Base-by-base conservation (phyloP, 768 basidiomycete species). In the Termitomyces bulborhizus region DNA sequence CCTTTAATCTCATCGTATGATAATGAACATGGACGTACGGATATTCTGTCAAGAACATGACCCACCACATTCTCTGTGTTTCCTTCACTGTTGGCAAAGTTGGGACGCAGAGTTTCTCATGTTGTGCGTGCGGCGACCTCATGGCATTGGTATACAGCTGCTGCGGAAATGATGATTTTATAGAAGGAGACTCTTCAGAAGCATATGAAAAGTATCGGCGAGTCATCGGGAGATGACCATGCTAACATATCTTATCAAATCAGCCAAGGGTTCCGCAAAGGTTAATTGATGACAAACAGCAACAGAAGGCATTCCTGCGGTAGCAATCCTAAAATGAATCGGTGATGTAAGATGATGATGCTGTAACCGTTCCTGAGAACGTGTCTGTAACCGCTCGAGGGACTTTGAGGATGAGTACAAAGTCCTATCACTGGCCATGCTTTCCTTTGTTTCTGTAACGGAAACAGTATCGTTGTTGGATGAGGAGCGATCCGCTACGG, bases 21-120 rank as follows among this genome's bases (percentile, higher is more conserved):
- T 42, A 37, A 8, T 26, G 6, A 15, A 7, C 6, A 29, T n/a
- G 5, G 6, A 67, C 74, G 63, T 46, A 76, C 79, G 69, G 60
- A 55, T 74, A 74, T 6, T 63, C 60, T 42, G 63, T 59, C 43
- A 75, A 58, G 49, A 80, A 75, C 36, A 59, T 65, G 29, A 70
- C 68, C 79, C 79, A 81, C 76, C 77, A 79, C 6, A 62, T 21
- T 46, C 66, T 68, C 58, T 72, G 75, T 36, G 71, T 69, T 27
- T 66, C 59, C 56, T 72, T 71, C 37, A 67, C 62, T 7, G 62
- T 62, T 39, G 69, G 70, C 1, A 72, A 70, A 12, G 66, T 63
- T n/a, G 71, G 71, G 5, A 66, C 55, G 29, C 68, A 66, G 49
- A 69, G 71, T 54, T 75, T 72, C 39, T 63, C 65, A 58, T 71